Conservation (phyloP, 345 rosid species). For the Geranium brycei region DNA sequence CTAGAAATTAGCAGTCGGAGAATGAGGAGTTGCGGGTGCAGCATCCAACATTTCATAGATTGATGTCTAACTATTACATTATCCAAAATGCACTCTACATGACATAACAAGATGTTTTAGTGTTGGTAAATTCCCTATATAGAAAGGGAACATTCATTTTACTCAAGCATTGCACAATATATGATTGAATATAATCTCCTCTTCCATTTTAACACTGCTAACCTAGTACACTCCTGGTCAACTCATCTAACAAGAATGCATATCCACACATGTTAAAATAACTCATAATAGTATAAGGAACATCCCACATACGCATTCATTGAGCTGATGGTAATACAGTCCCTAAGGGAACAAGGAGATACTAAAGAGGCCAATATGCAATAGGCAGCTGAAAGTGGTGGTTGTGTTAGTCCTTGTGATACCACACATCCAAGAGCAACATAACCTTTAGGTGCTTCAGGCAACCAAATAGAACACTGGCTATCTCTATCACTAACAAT, state of each 20-base stretch:
- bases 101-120: no score
- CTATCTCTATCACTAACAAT: constrained; percentile 16
- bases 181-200: no score
- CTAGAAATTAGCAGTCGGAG: neutral
- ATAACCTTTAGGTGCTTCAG: constrained; percentile 84
- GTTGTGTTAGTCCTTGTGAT: constrained; percentile 50
- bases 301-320: constrained; percentile 38
- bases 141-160: no score
- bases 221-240: no score
- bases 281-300: neutral
- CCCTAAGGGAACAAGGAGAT: constrained; percentile 82
- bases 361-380: constrained; percentile 70
- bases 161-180: no score
- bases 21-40: neutral
- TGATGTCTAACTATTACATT: no score
- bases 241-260: neutral
- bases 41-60: neutral
- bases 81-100: no score
- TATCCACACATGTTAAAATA: neutral
- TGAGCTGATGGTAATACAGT: constrained; percentile 57
- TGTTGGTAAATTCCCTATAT: no score
- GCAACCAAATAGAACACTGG: constrained; percentile 76
- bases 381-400: constrained; percentile 52
- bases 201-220: neutral
- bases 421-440: constrained; percentile 83